Evolutionary conservation across 441 rosid species (phyloP).

Genomic region (Populus hybrid): DNA sequence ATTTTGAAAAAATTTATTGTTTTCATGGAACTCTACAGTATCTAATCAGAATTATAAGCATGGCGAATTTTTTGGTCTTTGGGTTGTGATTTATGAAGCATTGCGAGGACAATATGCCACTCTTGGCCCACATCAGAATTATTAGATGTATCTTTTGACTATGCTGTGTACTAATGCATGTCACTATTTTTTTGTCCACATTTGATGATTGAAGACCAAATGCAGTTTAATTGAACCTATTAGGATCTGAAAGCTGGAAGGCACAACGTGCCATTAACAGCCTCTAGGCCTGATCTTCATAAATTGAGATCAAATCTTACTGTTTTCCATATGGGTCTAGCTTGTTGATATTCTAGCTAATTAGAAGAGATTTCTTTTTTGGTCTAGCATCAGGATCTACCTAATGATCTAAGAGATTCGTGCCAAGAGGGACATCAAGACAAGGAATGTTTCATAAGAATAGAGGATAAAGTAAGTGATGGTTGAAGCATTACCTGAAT

Average conservation of each 20-base stretch:
- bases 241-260: neutral
- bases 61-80: neutral
- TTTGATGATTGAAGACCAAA: neutral
- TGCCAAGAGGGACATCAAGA: neutral
- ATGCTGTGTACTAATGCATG: neutral
- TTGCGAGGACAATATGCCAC: neutral
- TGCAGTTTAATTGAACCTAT: neutral
- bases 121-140: constrained; percentile 7
- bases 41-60: neutral
- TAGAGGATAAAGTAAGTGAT: neutral
- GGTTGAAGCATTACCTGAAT: constrained; percentile 55
- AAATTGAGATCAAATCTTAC: no score
- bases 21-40: neutral
- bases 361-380: no score
- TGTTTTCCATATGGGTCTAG: neutral
- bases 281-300: neutral
- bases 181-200: neutral
- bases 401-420: neutral
- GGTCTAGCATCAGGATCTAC: neutral
- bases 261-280: neutral
- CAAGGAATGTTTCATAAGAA: no score
- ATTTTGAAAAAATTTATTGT: neutral
- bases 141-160: neutral
- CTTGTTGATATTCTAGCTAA: neutral
- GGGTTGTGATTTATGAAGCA: neutral